phyloP scores from a whole-genome alignment of 1,284 basidiomycete genomes.

The Cutaneotrichosporon dermatis region DNA sequence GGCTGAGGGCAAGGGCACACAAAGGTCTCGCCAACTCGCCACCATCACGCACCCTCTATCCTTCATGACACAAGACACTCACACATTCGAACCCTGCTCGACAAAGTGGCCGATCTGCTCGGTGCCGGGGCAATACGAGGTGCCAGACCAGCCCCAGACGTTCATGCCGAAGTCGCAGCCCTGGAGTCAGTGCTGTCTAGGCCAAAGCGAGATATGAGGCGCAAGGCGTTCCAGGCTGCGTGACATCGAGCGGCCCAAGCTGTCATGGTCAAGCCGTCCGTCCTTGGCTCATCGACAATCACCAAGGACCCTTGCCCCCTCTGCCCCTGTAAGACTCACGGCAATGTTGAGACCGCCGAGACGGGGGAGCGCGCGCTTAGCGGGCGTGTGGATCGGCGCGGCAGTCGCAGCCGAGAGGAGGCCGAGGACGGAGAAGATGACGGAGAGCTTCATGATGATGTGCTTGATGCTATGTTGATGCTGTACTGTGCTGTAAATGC shows the following conservation, averaged over 20 bases:
- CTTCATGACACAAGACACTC: neutral
- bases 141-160: conserved; percentile 26
- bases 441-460: conserved; percentile 11
- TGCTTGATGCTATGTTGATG: neutral
- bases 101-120: conserved; percentile 60
- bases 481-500: too few relatives aligned
- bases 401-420: conserved; percentile 14
- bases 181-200: conserved; percentile 11
- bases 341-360: conserved; percentile 40
- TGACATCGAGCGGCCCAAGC: too few relatives aligned
- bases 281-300: too few relatives aligned
- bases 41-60: too few relatives aligned
- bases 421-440: conserved; percentile 9
- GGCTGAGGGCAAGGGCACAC: too few relatives aligned
- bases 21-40: too few relatives aligned
- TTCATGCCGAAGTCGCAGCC: conserved; percentile 39
- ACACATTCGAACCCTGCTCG: conserved; percentile 37
- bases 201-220: too few relatives aligned
- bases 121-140: conserved; percentile 48
- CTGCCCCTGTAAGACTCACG: conserved; percentile 19
- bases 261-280: too few relatives aligned
- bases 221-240: too few relatives aligned
- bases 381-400: conserved; percentile 8
- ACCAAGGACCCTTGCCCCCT: too few relatives aligned
- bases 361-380: conserved; percentile 29